Evolutionary conservation across 768 basidiomycete species (phyloP).

Genomic region (Mycena vulgaris): DNA sequence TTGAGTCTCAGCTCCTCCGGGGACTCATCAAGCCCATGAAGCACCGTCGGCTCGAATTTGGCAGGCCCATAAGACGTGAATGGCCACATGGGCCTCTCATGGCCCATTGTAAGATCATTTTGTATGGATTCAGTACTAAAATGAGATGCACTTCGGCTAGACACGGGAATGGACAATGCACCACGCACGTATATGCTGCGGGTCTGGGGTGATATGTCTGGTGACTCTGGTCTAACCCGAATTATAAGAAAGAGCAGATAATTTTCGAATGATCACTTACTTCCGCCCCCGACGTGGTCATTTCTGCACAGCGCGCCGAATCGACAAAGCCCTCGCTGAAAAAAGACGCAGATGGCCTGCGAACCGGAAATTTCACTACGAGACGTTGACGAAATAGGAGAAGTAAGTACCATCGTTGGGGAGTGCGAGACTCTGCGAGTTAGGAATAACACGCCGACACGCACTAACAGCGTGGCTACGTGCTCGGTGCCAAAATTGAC

Average conservation of each 20-base stretch:
- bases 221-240: slow-evolving; percentile 30
- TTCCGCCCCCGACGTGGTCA: slow-evolving; percentile 27
- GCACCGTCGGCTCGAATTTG: slow-evolving; percentile 78
- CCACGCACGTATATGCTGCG: slow-evolving; percentile 32
- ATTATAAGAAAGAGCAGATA: neutral
- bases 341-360: slow-evolving; percentile 31
- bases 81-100: slow-evolving; percentile 85
- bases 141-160: neutral
- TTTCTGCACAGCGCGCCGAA: slow-evolving; percentile 30
- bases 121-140: slow-evolving; percentile 72
- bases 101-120: slow-evolving; percentile 70
- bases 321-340: slow-evolving; percentile 28
- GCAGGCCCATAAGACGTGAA: slow-evolving; percentile 84
- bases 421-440: no score
- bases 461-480: no score
- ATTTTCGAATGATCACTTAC: neutral
- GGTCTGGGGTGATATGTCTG: slow-evolving; percentile 33
- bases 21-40: slow-evolving; percentile 79
- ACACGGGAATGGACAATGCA: no score
- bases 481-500: no score
- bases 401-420: neutral
- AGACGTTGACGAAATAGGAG: neutral
- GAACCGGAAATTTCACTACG: neutral
- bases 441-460: no score
- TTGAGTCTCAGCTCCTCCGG: slow-evolving; percentile 85